Evolutionary conservation across 768 basidiomycete genomes (phyloP), one percentile per base, ranked within the genome.

Genomic region (Rhizopogon roseolus): DNA sequence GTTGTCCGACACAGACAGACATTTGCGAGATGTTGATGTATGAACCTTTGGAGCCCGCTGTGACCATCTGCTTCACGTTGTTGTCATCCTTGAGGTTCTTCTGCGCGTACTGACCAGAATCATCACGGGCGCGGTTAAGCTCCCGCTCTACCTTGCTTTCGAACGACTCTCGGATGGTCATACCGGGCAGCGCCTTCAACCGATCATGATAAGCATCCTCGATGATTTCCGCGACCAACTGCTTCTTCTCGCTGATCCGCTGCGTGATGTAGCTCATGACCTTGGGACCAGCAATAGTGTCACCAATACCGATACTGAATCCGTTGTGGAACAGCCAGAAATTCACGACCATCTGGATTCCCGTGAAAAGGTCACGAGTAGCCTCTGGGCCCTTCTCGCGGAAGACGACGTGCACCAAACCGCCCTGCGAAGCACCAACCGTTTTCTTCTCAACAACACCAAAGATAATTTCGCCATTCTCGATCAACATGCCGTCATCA

Each of bases 1-100:
- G 96, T 72, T 98, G 97, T 25, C 97, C 97, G 40, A 99, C 97
- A 77, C 94, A 94, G 53, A 95, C 95, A 16, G 96, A 96, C 97
- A 98, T 98, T 73, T 99, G 97, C 10, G 97, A 98, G 64, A 99
- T 98, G 72, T 99, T 99, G 81, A 98, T 99, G 78, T 93, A 95
- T 0, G 94, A 94, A 71, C 95, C 94, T 73, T 99, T 98, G 11
- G 97, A 97, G 25, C 97, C 97, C 9, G 97, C 95, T 6, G 96
- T 93, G 65, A 98, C 96, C 97, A 99, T 99, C 81, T 98, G 97
- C 80, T 98, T 99, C 76, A 98, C 95, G 63, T 98, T 98, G 79
- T 99, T 98, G 73, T 97, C 95, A 69, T 93, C 92, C 79, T 98
- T 98, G 80, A 98, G 77, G 66, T 88, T 88, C 74, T 93, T 88